phyloP scores from a whole-genome alignment of 108 stramenopile species.

The Skeletonema costatum region DNA sequence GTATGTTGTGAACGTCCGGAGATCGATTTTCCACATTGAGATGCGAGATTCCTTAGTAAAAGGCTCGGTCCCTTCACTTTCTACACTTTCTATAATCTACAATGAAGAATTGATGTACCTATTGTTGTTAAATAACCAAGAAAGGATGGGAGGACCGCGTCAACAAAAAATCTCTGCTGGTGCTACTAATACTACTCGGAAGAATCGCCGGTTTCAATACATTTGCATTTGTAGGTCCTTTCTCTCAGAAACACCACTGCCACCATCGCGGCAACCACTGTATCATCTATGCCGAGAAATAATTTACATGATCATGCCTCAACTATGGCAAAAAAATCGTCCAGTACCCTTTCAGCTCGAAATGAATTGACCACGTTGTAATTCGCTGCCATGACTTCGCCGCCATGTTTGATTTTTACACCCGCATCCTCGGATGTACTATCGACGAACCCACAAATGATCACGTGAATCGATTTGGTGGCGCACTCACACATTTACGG shows the following conservation, averaged over 20 bases:
- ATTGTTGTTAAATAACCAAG: neutral
- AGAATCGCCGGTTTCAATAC: neutral
- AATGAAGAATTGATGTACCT: too few relatives aligned
- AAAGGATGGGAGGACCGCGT: neutral
- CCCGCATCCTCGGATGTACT: slow-evolving; percentile 44
- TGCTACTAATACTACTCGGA: neutral
- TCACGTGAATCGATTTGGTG: slow-evolving; percentile 52
- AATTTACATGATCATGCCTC: neutral
- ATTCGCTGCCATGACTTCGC: slow-evolving; percentile 34
- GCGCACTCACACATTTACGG: slow-evolving; percentile 52
- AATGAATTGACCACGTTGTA: slow-evolving; percentile 53
- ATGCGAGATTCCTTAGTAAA: too few relatives aligned
- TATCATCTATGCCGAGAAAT: neutral
- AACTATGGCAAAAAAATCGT: neutral
- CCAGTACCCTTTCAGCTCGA: slow-evolving; percentile 39
- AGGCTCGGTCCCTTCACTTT: too few relatives aligned
- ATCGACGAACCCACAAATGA: slow-evolving; percentile 39
- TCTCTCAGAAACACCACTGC: neutral
- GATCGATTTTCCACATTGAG: too few relatives aligned
- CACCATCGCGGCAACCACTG: neutral
- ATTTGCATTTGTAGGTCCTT: neutral
- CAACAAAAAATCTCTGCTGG: neutral
- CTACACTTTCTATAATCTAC: too few relatives aligned
- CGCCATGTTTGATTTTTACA: slow-evolving; percentile 56
- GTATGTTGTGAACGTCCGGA: too few relatives aligned